These are phyloP conservation scores for Russula sp. DNA, from an alignment of 768 basidiomycete species.

Conservation along the genomic window DNA sequence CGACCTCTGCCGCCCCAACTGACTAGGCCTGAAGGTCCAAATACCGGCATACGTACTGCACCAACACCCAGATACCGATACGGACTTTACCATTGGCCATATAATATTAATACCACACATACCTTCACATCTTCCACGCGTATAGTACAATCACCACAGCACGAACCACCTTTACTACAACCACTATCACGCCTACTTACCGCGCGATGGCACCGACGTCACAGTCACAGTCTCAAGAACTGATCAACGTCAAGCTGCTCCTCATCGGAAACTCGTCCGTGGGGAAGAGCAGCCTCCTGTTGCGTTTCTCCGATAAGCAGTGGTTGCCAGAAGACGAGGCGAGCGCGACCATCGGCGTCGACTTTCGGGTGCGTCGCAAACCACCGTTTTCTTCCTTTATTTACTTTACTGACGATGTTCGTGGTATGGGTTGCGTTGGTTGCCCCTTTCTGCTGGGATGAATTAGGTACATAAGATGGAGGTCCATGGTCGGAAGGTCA, in stretches of 20 bases:
- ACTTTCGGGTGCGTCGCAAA: slow-evolving; percentile 59
- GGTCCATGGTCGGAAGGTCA: slow-evolving; percentile 74
- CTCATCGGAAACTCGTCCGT: slow-evolving; percentile 87
- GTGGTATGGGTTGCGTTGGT: background rate
- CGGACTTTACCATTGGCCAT: background rate
- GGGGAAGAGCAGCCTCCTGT: slow-evolving; percentile 83
- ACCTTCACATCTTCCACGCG: background rate
- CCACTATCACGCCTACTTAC: too few species aligned
- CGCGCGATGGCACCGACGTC: slow-evolving; percentile 7
- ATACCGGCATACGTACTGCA: background rate
- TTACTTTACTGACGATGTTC: background rate
- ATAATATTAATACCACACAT: background rate
- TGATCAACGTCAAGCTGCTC: slow-evolving; percentile 70
- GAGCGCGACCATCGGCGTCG: slow-evolving; percentile 78
- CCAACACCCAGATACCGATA: background rate
- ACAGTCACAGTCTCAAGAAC: slow-evolving; percentile 1
- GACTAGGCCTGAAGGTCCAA: background rate
- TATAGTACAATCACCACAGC: too few species aligned
- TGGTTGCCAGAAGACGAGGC: slow-evolving; percentile 90
- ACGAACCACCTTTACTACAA: too few species aligned
- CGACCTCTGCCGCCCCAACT: too few species aligned
- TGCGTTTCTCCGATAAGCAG: slow-evolving; percentile 95
- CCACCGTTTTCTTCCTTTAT: background rate
- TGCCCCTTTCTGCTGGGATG: background rate
- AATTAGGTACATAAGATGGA: slow-evolving; percentile 82